Evolutionary conservation across 2,329 filamentous ascomycete genomes (phyloP), one percentile per base, ranked within the genome.

Genomic region (Colletotrichum kahawae): DNA sequence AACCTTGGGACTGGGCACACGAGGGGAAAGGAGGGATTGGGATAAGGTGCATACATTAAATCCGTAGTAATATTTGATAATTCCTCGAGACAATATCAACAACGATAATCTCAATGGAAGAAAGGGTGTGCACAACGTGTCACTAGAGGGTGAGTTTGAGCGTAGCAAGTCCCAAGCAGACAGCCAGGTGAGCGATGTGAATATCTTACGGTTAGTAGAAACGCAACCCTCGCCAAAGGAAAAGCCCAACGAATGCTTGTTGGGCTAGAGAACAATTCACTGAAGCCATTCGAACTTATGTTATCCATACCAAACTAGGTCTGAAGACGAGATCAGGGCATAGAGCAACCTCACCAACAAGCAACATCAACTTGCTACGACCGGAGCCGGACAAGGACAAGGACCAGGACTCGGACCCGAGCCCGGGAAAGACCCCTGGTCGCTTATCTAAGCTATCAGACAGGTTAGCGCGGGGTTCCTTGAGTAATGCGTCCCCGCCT

Each of bases 231-330:
- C n/a, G 43, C n/a, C 43, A 8, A 24, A 7, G 21, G 13, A 6
- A 48, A 7, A 13, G 8, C 6, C 10, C n/a, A n/a, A 21, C 18
- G n/a, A 21, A 48, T 21, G 43, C n/a, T 13, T 51, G 2, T 51
- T 4, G 18, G 2, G 43, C 43, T 51, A 6, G 21, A 21, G n/a
- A 13, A 21, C 3, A 21, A 51, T 3, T 10, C 2, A 51, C 10
- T 2, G 43, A 51, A 51, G 10, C 6, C n/a, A 10, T 51, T 7
- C 3, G 3, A 24, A 21, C 1, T 13, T 16, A 21, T 21, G 21
- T 3, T 5, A 6, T 7, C 6, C 6, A 4, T 12, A 13, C 12
- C 4, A 51, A 13, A n/a, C n/a, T 51, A 24, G 0, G 0, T 24
- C 1, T 12, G 1, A 51, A 13, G 4, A 1, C 7, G 10, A 21